Evolutionary conservation across 139 green algal species (phyloP), one percentile per base, ranked within the genome.

Genomic region (Tetraselmis chui): DNA sequence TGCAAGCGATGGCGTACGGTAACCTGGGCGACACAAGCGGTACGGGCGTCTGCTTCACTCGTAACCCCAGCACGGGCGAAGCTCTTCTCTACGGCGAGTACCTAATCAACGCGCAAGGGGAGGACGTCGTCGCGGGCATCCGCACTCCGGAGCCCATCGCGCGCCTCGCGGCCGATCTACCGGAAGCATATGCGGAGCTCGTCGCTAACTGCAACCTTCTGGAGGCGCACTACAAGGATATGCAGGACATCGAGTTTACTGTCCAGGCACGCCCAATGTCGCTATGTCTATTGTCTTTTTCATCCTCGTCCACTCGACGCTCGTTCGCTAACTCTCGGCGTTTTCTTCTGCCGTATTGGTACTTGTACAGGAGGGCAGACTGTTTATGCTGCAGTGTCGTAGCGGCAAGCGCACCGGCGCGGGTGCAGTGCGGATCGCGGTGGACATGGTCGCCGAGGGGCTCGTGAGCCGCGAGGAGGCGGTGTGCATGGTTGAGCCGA

Each of bases 81-180:
- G 84, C 80, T 22, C 59, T 79, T 5, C 78, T 91, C 23, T 91
- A 91, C 81, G 87, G 87, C 18, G 87, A 91, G 82, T 91, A 87
- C 81, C 83, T 90, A 0, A 79, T 90, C 81, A 91, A 91, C 79
- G 87, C 84, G 28, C 86, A 91, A 79, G 87, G 87, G 1, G 87
- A 91, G 80, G 87, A 91, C 83, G 87, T 91, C 59, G 87, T 91
- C 32, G 86, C 87, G 75, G 87, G 87, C 28, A 91, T 90, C n/a
- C 83, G 87, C 29, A 91, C 87, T 26, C 87, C 87, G 27, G 45
- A 87, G 29, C 31, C 58, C 0, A 84, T 91, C 77, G 78, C 78
- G 0, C 80, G 87, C 30, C 91, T 98, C 88, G 82, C 83, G 5
- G 84, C 89, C 29, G 75, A 29, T 28, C 78, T 90, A 1, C 87